These are phyloP conservation scores for Spinellus fusiger DNA, from an alignment of 192 early-diverging fungal species.

Conservation along the genomic window DNA sequence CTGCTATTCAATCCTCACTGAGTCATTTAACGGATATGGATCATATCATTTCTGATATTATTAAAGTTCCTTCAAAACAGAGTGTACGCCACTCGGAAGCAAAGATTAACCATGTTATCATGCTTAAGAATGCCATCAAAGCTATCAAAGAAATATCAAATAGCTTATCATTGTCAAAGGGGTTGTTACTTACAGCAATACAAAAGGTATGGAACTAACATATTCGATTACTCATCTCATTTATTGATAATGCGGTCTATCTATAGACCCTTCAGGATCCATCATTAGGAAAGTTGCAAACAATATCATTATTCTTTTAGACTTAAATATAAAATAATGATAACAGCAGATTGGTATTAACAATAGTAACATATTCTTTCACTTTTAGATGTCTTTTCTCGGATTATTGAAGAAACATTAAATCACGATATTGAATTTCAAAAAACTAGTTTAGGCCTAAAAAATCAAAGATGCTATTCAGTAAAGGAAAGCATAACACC, in stretches of 20 bases:
- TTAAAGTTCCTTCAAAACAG: constrained; percentile 39
- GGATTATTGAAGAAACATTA: constrained; percentile 56
- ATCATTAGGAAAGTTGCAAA: not conserved
- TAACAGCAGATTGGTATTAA: too few species aligned
- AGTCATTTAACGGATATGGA: constrained; percentile 49
- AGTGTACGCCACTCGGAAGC: constrained; percentile 54
- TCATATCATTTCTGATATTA: constrained; percentile 44
- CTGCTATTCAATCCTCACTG: constrained; percentile 40
- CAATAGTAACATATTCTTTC: too few species aligned
- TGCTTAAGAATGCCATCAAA: constrained; percentile 62
- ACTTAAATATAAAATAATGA: not conserved
- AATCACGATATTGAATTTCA: constrained; percentile 65
- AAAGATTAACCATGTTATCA: constrained; percentile 62
- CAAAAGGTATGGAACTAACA: not conserved
- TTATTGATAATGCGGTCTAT: constrained; percentile 37
- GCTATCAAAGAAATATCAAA: constrained; percentile 21
- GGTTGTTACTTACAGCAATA: not conserved
- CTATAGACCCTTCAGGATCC: constrained; percentile 15
- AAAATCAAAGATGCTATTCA: constrained; percentile 84
- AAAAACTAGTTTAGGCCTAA: constrained; percentile 66
- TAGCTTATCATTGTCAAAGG: not conserved
- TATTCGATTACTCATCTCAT: not conserved
- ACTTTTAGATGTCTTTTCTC: constrained; percentile 3
- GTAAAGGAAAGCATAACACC: constrained; percentile 55
- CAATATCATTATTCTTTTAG: too few species aligned